Percentiles rank a stretch among this genome's conserved stretches.
These are phyloP conservation scores for Chrysoporthe puriensis DNA, from an alignment of 2,329 filamentous ascomycete genomes.

Conservation along the genomic window DNA sequence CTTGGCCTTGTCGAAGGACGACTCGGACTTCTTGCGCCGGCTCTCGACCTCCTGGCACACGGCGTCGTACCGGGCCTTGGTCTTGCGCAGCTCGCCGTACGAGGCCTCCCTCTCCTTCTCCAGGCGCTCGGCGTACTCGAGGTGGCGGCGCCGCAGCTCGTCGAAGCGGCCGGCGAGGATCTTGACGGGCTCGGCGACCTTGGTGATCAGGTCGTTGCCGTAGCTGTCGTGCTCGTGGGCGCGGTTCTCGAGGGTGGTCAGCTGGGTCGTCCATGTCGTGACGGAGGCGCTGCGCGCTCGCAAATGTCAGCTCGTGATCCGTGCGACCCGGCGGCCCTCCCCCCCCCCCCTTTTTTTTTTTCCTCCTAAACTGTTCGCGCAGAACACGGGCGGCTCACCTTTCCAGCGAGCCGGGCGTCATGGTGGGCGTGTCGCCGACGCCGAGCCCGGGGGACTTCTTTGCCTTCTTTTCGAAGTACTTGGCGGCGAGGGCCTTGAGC, in stretches of 20 bases:
- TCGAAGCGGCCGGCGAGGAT: constrained; percentile 76
- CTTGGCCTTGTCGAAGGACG: constrained; percentile 91
- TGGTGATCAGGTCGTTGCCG: constrained; percentile 74
- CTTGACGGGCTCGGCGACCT: constrained; percentile 87
- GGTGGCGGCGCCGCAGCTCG: constrained; percentile 88
- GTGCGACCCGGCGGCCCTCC: constrained; percentile 5
- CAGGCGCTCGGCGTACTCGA: constrained; percentile 84
- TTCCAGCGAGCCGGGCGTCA: constrained; percentile 95
- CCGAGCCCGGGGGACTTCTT: constrained; percentile 86
- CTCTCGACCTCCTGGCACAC: constrained; percentile 94
- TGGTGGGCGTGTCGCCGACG: constrained; percentile 87
- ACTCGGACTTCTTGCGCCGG: constrained; percentile 91
- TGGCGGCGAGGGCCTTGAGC: constrained; percentile 85
- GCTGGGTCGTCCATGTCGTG: constrained; percentile 94
- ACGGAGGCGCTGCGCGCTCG: constrained; percentile 72
- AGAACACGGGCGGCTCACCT: constrained; percentile 54
- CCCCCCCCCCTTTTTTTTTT: not conserved
- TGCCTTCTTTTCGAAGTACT: constrained; percentile 93
- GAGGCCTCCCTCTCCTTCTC: constrained; percentile 86
- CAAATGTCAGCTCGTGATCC: constrained; percentile 27
- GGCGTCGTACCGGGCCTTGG: constrained; percentile 89
- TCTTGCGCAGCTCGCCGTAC: constrained; percentile 85
- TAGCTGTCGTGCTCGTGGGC: constrained; percentile 89
- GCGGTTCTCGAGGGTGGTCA: constrained; percentile 84
- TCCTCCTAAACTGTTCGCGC: not conserved